These are phyloP conservation scores for Dovyalis caffra DNA, from an alignment of 345 rosid species.

Conservation along the genomic window DNA sequence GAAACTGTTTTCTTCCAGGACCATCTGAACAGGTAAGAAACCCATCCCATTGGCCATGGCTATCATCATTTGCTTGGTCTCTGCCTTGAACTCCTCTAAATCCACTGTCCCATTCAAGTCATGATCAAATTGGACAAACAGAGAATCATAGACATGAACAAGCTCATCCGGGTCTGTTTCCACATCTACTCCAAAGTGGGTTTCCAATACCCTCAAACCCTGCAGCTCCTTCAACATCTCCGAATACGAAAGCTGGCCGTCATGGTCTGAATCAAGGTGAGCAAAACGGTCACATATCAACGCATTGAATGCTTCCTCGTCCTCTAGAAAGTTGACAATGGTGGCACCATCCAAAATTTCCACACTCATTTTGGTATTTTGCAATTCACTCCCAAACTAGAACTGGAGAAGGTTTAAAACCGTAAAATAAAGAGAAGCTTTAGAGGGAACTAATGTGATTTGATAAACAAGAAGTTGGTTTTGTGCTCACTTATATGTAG, in stretches of 20 bases:
- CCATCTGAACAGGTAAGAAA: constrained; percentile 51
- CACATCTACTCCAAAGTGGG: constrained; percentile 37
- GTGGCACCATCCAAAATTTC: constrained; percentile 39
- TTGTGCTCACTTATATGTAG: neutral
- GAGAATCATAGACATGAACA: constrained; percentile 23
- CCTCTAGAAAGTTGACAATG: constrained; percentile 40
- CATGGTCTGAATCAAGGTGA: constrained; percentile 32
- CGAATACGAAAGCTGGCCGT: constrained; percentile 42
- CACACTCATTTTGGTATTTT: constrained; percentile 33
- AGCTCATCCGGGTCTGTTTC: constrained; percentile 31
- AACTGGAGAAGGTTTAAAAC: neutral
- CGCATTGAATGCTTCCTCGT: constrained; percentile 41
- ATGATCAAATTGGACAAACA: constrained; percentile 39
- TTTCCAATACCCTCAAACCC: constrained; percentile 41
- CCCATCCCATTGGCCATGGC: constrained; percentile 52
- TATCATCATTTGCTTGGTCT: constrained; percentile 45
- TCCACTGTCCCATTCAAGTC: constrained; percentile 40
- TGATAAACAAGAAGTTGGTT: neutral
- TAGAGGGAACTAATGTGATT: neutral
- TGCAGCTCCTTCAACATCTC: constrained; percentile 45
- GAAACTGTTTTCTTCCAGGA: constrained; percentile 45
- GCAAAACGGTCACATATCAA: constrained; percentile 24
- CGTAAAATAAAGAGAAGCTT: too few species aligned
- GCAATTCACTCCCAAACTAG: too few species aligned
- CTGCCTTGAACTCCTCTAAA: constrained; percentile 46